Evolutionary conservation across 352 stramenopile genomes (phyloP), one percentile per base, ranked within the genome.

Genomic region (Pythium brachiatum): DNA sequence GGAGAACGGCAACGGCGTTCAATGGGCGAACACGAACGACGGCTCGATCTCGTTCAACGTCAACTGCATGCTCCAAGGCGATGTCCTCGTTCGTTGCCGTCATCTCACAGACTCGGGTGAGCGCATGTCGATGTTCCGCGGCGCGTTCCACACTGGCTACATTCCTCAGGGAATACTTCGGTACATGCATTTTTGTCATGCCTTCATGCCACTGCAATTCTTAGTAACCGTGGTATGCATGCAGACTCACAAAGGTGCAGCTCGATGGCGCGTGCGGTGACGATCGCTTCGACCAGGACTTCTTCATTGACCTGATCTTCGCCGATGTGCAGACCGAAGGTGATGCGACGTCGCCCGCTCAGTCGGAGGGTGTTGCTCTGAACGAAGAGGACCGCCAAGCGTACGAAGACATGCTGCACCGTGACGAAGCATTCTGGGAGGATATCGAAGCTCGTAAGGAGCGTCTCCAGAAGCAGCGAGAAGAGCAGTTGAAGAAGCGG

Each of bases 61-160:
- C 16, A 91, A 99, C 64, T 96, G 92, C 69, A 89, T 98, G 66
- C 74, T 99, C n/a, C 95, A 99, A 57, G 97, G 96, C 25, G 96
- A 99, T 69, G 88, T 99, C 54, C 74, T 99, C 9, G 81, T 99
- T 26, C 94, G 97, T 34, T 98, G 96, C 75, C 89, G 97, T 34
- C 97, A 99, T 68, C 72, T 99, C 16, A 98, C 92, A 20, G 81
- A 94, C 59, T 65, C 76, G 55, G 86, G 88, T 26, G 78, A 97
- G 69, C 81, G 94, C 0, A 78, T 98, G 43, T 97, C 84, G 15
- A 99, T 99, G 95, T 99, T 99, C 73, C 90, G 97, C 54, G 95
- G 94, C 9, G 96, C 94, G 15, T 99, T 99, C 71, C 97, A 99
- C 78, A 99, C 96, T n/a, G 96, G 97, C 2, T 99, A 99, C 70